These are phyloP conservation scores for Gynandropsis gynandra DNA, from an alignment of 345 rosid genomes.

Conservation along the genomic window DNA sequence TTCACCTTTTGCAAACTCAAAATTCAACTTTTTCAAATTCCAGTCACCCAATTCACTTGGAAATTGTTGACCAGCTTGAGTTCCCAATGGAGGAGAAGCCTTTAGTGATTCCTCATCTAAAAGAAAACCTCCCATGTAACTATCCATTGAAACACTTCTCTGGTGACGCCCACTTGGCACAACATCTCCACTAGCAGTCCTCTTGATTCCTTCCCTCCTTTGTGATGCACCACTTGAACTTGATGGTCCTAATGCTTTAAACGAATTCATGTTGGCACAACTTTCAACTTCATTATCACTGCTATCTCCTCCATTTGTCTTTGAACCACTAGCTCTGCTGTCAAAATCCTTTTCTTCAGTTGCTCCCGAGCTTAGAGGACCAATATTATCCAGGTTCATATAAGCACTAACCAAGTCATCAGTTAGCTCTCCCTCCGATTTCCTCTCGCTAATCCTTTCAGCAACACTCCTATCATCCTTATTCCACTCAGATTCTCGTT, in stretches of 20 bases:
- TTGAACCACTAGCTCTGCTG: conserved; percentile 72
- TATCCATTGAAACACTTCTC: conserved; percentile 82
- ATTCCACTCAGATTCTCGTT: conserved; percentile 31
- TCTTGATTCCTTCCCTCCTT: conserved; percentile 63
- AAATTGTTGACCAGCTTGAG: conserved; percentile 52
- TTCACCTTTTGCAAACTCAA: conserved; percentile 75
- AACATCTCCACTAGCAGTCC: conserved; percentile 56
- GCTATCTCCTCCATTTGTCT: conserved; percentile 64
- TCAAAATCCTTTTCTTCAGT: conserved; percentile 50
- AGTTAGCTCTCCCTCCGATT: conserved; percentile 63
- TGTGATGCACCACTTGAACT: conserved; percentile 34
- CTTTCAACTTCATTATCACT: conserved; percentile 83
- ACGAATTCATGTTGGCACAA: too few relatives aligned
- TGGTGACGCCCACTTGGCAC: conserved; percentile 52
- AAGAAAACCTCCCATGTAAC: conserved; percentile 50
- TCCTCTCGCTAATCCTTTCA: conserved; percentile 68
- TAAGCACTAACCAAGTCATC: conserved; percentile 75
- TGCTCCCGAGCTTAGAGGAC: conserved; percentile 53
- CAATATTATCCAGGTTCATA: conserved; percentile 75
- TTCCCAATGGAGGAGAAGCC: conserved; percentile 51
- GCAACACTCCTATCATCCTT: conserved; percentile 21
- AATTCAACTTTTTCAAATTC: conserved; percentile 45
- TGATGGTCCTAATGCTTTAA: conserved; percentile 50
- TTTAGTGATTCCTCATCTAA: conserved; percentile 56
- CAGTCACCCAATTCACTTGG: conserved; percentile 48